A percentile compares a stretch with the other conserved stretches of the same genome.
These are phyloP conservation scores for Fusarium sp. DNA, from an alignment of 2,329 filamentous ascomycete species.

Conservation along the genomic window DNA sequence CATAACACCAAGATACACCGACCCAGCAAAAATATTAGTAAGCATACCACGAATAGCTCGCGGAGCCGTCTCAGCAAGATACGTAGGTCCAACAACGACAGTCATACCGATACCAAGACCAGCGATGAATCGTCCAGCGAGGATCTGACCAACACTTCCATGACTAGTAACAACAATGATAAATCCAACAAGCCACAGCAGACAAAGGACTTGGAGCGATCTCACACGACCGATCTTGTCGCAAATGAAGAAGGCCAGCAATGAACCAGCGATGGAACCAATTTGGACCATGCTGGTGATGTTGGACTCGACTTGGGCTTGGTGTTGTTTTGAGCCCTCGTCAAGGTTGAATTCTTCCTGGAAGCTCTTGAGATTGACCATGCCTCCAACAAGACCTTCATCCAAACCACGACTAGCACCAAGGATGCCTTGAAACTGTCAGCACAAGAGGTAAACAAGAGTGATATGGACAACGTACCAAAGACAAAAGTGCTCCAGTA, in stretches of 20 bases:
- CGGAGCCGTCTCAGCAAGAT: slow-evolving; percentile 73
- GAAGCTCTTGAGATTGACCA: slow-evolving; percentile 69
- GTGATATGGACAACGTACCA: not conserved
- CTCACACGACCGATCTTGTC: slow-evolving; percentile 21
- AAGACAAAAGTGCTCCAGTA: slow-evolving; percentile 30
- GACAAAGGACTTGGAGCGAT: slow-evolving; percentile 9
- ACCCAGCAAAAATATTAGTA: slow-evolving; percentile 57
- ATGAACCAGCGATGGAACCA: slow-evolving; percentile 72
- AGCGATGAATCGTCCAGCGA: slow-evolving; percentile 17
- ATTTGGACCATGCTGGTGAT: slow-evolving; percentile 79
- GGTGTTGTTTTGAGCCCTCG: slow-evolving; percentile 58
- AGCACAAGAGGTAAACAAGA: not conserved
- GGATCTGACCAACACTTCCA: slow-evolving; percentile 13
- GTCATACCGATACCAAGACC: slow-evolving; percentile 24
- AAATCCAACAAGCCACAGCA: slow-evolving; percentile 14
- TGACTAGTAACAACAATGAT: slow-evolving; percentile 15
- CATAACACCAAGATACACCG: slow-evolving; percentile 39
- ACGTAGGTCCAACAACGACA: slow-evolving; percentile 52
- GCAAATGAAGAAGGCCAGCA: slow-evolving; percentile 56
- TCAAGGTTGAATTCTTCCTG: slow-evolving; percentile 62
- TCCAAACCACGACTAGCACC: slow-evolving; percentile 21
- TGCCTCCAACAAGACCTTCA: slow-evolving; percentile 73
- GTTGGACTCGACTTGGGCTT: slow-evolving; percentile 72
- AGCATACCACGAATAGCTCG: slow-evolving; percentile 73
- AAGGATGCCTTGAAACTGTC: not conserved